Base-by-base conservation (phyloP, 2,329 filamentous ascomycete genomes). In the Zelopaecilomyces penicillatus region DNA sequence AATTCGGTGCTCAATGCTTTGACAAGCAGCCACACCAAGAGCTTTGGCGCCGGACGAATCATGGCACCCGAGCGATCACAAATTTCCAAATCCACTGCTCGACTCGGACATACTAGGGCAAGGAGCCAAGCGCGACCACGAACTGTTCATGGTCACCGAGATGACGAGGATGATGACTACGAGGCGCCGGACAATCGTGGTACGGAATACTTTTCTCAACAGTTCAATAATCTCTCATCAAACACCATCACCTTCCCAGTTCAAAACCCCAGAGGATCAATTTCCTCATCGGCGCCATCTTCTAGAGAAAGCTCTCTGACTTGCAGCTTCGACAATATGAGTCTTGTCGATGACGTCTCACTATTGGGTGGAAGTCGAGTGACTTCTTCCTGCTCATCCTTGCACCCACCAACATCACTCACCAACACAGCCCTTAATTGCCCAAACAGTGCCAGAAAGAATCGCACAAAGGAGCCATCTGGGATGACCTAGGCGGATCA, bases 41-140 rank as follows among this genome's bases (percentile, higher is more conserved):
- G 76, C 54, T 61, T 80, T 29, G 78, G 80, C 1, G 69, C 73
- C 9, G 71, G 69, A 10, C 73, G 78, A 51, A 68, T 75, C 10
- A 62, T 66, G 5, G 52, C 64, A 5, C 55, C 65, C 47, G 64
- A 69, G 60, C 74, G 77, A 43, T 70, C 76, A 3, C 70, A 76
- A 49, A 71, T 75, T 5, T 68, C 78, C 32, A 65, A 76, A 52
- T 65, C 66, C 27, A 68, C 63, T 39, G 65, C 57, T 50, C 72
- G 74, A 49, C 63, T 73, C 37, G 65, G 70, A 43, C 73, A 71
- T 55, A 58, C 67, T 45, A 65, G 74, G 47, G 63, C 65, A 11
- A 65, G 64, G 46, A 68, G 61, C 44, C 60, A 67, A 4, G 56
- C 60, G 51, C 61, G 61, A 54, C 64, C 66, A 42, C 57, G 57